Base-by-base conservation (phyloP, 106 monocot genomes). In the Gastrodia elata region DNA sequence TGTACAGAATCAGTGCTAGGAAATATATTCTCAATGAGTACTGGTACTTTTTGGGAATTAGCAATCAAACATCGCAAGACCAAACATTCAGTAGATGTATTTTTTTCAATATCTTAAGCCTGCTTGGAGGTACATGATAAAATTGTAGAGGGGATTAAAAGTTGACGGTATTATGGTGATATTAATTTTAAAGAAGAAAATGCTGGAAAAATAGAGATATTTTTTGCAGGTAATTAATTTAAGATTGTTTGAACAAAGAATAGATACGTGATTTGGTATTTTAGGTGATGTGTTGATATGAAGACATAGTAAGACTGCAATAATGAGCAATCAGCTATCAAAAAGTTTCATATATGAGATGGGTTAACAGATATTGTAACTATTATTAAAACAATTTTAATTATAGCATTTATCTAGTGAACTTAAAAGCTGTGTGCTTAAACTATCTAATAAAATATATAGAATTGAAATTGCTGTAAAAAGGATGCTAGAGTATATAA, bases 211-310 rank as follows among this genome's bases (percentile, higher is more conserved):
- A 61, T 32, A 32, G 61, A 32, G 4, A 61, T 30, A 30, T 7
- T 61, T 61, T 61, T 4, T 11, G n/a, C 13, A 32, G 30, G 13
- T 61, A 61, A 32, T 5, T 13, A 4, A 32, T 32, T 61, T 61
- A 5, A 13, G 27, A 32, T 61, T 32, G 32, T 11, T 61, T 61
- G 13, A 28, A 61, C 61, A 61, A 27, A 24, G 9, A 61, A 30
- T 15, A 32, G 14, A 11, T 2, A 32, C 32, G 32, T 32, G 14
- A 32, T 32, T 30, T 11, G 4, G 13, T 61, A 32, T 52, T 52
- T 52, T 52, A 52, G n/a, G 52, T 61, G 61, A 61, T 61, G 14
- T 61, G n/a, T 18, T 61, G 61, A 61, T 61, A 3, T 61, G 32
- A 33, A 61, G 28, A 61, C 2, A 9, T 28, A 32, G 13, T 4